Evolutionary conservation across 345 rosid genomes (phyloP).

Genomic region (Salix udensis): DNA sequence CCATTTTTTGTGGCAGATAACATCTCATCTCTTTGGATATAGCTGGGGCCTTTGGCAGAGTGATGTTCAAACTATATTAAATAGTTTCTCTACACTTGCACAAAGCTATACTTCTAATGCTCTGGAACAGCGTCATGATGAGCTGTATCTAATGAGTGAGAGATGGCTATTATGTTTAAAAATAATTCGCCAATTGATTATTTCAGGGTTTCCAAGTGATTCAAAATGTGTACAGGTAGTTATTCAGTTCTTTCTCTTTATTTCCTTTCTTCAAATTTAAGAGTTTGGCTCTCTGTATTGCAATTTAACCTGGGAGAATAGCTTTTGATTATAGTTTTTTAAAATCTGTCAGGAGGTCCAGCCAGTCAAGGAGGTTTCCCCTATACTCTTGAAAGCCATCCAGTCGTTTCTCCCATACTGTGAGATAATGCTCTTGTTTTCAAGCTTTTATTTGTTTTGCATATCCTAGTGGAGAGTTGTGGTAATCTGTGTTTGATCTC

Average conservation of each 20-base stretch:
- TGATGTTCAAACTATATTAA: slow-evolving; percentile 79
- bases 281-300: neutral
- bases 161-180: slow-evolving; percentile 93
- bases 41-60: slow-evolving; percentile 96
- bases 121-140: slow-evolving; percentile 61
- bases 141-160: slow-evolving; percentile 76
- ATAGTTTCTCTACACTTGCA: slow-evolving; percentile 60
- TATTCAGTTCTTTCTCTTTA: slow-evolving; percentile 4
- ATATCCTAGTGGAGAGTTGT: too few relatives aligned
- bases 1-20: slow-evolving; percentile 59
- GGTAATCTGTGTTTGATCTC: too few relatives aligned
- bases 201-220: slow-evolving; percentile 90
- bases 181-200: slow-evolving; percentile 71
- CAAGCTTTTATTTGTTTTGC: too few relatives aligned
- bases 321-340: slow-evolving; percentile 6
- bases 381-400: slow-evolving; percentile 67
- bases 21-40: slow-evolving; percentile 75
- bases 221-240: slow-evolving; percentile 74
- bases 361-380: slow-evolving; percentile 89
- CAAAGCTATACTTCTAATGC: slow-evolving; percentile 53
- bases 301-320: neutral
- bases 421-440: slow-evolving; percentile 39
- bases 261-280: neutral
- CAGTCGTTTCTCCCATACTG: slow-evolving; percentile 86
- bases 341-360: slow-evolving; percentile 58